phyloP scores from a whole-genome alignment of 345 rosid genomes.

The Melaleuca quinquenervia region DNA sequence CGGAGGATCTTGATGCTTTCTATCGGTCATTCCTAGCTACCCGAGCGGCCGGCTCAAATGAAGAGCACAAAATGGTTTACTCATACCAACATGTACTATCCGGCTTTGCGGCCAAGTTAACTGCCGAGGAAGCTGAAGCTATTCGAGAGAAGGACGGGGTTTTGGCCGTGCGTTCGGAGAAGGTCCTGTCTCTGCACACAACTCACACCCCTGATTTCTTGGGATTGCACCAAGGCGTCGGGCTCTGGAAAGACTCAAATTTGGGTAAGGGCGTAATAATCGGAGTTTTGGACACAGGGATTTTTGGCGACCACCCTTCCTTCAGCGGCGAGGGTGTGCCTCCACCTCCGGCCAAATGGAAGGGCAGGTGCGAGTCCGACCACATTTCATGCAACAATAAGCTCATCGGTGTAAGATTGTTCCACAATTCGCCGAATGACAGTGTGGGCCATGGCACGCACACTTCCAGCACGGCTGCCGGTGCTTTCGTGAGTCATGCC shows the following conservation, averaged over 20 bases:
- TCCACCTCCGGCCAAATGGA: constrained; percentile 36
- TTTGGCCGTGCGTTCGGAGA: constrained; percentile 21
- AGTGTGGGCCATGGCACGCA: constrained; percentile 45
- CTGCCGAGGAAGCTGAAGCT: constrained; percentile 16
- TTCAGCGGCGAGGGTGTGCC: constrained; percentile 30
- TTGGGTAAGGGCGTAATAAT: constrained; percentile 32
- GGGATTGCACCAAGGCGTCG: constrained; percentile 18
- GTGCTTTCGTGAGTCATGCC: constrained; percentile 22
- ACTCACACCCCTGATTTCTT: constrained; percentile 38
- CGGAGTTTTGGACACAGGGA: constrained; percentile 39
- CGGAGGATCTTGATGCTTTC: constrained; percentile 10
- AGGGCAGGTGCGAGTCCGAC: constrained; percentile 36
- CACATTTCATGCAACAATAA: constrained; percentile 35
- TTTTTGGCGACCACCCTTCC: constrained; percentile 28
- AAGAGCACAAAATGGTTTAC: constrained; percentile 3
- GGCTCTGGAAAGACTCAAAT: constrained; percentile 24
- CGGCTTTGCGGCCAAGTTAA: constrained; percentile 31
- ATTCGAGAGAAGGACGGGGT: constrained; percentile 21
- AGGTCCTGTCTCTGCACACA: constrained; percentile 22
- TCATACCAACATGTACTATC: constrained; percentile 14
- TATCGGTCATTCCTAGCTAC: constrained; percentile 18
- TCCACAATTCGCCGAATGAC: constrained; percentile 17
- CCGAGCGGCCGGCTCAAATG: neutral
- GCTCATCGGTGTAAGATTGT: constrained; percentile 47
- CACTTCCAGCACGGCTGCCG: constrained; percentile 50